Base-by-base conservation (phyloP, 163 green algal genomes). In the Scenedesmus sp. region DNA sequence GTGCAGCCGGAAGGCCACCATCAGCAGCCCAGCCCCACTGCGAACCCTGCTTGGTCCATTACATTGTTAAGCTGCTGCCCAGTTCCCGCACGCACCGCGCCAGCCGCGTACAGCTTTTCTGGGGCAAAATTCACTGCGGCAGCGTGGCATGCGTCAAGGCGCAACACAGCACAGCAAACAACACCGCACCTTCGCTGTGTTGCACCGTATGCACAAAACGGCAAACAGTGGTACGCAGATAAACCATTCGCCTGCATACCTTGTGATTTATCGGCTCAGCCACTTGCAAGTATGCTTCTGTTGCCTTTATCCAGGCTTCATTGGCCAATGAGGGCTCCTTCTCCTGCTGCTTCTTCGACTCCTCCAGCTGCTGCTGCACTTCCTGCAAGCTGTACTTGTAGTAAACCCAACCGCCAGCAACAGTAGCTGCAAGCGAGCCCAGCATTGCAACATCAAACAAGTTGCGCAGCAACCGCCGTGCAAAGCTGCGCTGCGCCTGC, bases 341-440 rank as follows among this genome's bases (percentile, higher is more conserved):
- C 18, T 59, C 20, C 22, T 49, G 43, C 43, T 81, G 51, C n/a
- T 33, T 43, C 37, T 70, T 20, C 3, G 80, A 61, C 7, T 90
- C 86, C 43, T 42, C 40, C 35, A 89, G 44, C 91, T 78, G 59
- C 81, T 89, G 40, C 46, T 92, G 44, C 56, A 92, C 86, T 30
- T 93, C 91, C 56, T 83, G 44, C 49, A 91, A 59, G 59, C 53
- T 78, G 70, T 90, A 94, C 33, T 73, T 46, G 35, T 78, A 88
- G 68, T 96, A 96, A 0, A 93, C 95, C 88, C 97, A 98, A 88
- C 97, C 97, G 0, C 93, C 95, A 13, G 89, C 89, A n/a, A 91
- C 89, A 2, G 61, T 73, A 4, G 84, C 86, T 0, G 68, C 24
- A 3, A 93, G 56, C n/a, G 73, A 68, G 37, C 84, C 90, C 22